Percentiles rank a stretch among this genome's conserved stretches.
phyloP scores from a whole-genome alignment of 1,139 yeast species.

The Saccharomyces hybrid region DNA sequence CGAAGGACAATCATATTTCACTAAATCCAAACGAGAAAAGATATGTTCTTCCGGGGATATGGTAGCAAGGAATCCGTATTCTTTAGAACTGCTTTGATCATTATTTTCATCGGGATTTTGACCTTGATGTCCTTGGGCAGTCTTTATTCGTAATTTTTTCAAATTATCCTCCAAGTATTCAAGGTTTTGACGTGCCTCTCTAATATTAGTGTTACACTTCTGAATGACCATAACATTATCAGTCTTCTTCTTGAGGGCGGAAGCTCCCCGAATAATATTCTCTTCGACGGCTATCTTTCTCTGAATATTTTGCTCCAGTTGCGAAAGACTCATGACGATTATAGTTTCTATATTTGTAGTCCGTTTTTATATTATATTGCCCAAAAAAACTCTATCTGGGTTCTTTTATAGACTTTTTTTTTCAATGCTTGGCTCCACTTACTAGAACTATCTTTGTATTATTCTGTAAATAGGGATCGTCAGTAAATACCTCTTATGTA shows the following conservation, averaged over 20 bases:
- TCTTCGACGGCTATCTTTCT: slow-evolving; percentile 81
- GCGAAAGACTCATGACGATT: slow-evolving; percentile 13
- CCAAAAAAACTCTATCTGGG: background rate
- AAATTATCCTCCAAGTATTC: slow-evolving; percentile 78
- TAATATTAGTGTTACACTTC: slow-evolving; percentile 80
- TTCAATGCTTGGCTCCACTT: too few species aligned
- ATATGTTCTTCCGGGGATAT: slow-evolving; percentile 28
- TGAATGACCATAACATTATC: slow-evolving; percentile 76
- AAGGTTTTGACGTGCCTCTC: slow-evolving; percentile 86
- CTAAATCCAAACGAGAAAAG: slow-evolving; percentile 62
- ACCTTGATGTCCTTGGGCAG: slow-evolving; percentile 1
- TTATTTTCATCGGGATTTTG: slow-evolving; percentile 3
- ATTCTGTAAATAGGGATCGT: background rate
- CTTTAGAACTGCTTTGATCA: slow-evolving; percentile 8
- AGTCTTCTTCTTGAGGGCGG: slow-evolving; percentile 69
- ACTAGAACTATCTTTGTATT: background rate
- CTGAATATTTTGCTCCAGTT: slow-evolving; percentile 48
- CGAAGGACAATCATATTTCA: slow-evolving; percentile 89
- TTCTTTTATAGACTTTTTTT: background rate
- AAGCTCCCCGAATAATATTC: slow-evolving; percentile 82
- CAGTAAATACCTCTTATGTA: background rate
- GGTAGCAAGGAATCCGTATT: slow-evolving; percentile 25
- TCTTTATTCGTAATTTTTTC: slow-evolving; percentile 46
- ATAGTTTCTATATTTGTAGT: background rate
- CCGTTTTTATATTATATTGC: too few species aligned